A percentile compares a stretch with the other conserved stretches of the same genome.
Conservation (phyloP, 2,329 filamentous ascomycete genomes). For the Chaetomiaceae sp. region DNA sequence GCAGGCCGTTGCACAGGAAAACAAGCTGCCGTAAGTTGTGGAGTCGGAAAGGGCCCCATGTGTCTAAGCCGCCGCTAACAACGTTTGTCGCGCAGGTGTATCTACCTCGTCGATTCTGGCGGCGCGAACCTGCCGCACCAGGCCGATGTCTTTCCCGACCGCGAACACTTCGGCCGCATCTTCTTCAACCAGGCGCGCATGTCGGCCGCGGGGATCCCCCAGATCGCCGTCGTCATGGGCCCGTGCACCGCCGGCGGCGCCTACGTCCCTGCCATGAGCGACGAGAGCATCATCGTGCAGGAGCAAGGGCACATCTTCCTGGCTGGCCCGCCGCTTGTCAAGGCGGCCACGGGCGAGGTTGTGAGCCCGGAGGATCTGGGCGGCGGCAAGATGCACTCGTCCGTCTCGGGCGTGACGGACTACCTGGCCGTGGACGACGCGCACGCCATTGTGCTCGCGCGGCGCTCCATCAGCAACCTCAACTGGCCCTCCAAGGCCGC, state of each 20-base stretch:
- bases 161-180: slow-evolving; percentile 92
- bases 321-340: slow-evolving; percentile 88
- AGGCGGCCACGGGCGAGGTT: slow-evolving; percentile 90
- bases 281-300: slow-evolving; percentile 94
- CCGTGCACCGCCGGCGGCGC: slow-evolving; percentile 93
- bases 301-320: slow-evolving; percentile 98
- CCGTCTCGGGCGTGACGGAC: slow-evolving; percentile 88
- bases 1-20: slow-evolving; percentile 86
- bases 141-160: slow-evolving; percentile 91
- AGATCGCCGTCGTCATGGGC: slow-evolving; percentile 94
- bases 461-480: slow-evolving; percentile 79
- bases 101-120: slow-evolving; percentile 94
- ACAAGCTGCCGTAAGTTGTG: slow-evolving; percentile 59
- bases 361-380: slow-evolving; percentile 89
- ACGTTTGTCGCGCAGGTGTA: slow-evolving; percentile 51
- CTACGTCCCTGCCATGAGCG: slow-evolving; percentile 95
- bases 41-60: not conserved
- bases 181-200: slow-evolving; percentile 98
- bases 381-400: slow-evolving; percentile 83
- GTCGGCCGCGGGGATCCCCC: slow-evolving; percentile 82
- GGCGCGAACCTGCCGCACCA: slow-evolving; percentile 94
- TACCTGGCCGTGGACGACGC: slow-evolving; percentile 93
- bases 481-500: slow-evolving; percentile 66
- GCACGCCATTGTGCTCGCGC: slow-evolving; percentile 80
- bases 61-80: not conserved